Base-by-base conservation (phyloP, 257 asterid species). In the Capsicum baccatum region DNA sequence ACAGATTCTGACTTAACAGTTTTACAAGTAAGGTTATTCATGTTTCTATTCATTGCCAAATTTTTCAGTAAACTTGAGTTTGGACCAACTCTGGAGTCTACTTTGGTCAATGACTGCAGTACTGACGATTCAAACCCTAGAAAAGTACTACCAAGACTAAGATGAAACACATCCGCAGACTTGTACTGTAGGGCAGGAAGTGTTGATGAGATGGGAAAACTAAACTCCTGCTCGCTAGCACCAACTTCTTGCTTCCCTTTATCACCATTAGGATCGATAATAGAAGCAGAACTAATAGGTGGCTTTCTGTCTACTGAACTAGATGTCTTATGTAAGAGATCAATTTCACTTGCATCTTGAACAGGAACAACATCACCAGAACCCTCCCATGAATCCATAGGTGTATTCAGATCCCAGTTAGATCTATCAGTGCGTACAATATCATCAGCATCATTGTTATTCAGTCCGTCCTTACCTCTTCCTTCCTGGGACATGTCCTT, bases 331-430 rank as follows among this genome's bases (percentile, higher is more conserved):
- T 35, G 57, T 17, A 83, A 86, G 26, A 81, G 86, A 79, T 88
- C 87, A 57, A 74, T 26, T 81, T 84, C 83, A 64, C 79, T 83
- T 67, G 73, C 50, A 82, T 79, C 88, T n/a, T 80, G 87, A 79
- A 87, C 60, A 80, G 83, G 81, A 85, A 86, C 88, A 85, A 85
- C 88, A 63, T 69, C 21, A 57, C 70, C 81, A 84, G 97, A 88
- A 79, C 92, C 88, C 86, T 90, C 97, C 98, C 98, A 95, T 16
- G 88, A 92, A 89, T 95, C 98, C 92, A 95, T 94, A 13, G 92
- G 89, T 11, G 94, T 92, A 85, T 95, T 95, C 90, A 95, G 85
- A 90, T 95, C 98, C 99, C 97, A 95, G 78, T 89, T 91, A 44
- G 97, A 90, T 85, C 97, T 84, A 84, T 91, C 86, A 83, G 94